These are phyloP conservation scores for Microbotryomycetes sp. DNA, from an alignment of 1,284 basidiomycete species.

Conservation along the genomic window DNA sequence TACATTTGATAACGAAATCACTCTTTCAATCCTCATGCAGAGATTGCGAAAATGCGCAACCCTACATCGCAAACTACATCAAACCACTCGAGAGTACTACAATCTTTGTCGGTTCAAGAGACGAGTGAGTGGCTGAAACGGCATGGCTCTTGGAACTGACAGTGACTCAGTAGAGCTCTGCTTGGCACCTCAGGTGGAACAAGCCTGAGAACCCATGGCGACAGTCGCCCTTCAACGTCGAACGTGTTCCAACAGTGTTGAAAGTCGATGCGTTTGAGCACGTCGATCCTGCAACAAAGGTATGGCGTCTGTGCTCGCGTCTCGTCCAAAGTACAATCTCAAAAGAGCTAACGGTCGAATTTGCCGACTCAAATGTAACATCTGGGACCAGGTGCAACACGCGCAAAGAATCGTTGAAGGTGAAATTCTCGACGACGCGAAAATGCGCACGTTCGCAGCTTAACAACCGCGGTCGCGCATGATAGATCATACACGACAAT, in stretches of 20 bases:
- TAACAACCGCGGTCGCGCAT: too few species aligned
- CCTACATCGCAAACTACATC: conserved; percentile 1
- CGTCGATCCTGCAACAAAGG: background rate
- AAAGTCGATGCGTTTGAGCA: background rate
- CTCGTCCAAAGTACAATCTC: background rate
- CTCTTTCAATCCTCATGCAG: background rate
- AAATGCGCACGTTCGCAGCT: background rate
- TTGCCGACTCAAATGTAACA: background rate
- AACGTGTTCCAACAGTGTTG: conserved; percentile 2
- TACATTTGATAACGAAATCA: background rate
- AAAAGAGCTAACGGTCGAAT: background rate
- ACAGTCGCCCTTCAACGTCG: conserved; percentile 1
- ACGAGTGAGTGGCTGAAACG: background rate
- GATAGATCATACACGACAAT: too few species aligned
- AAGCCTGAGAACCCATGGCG: conserved; percentile 7
- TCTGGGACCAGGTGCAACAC: background rate
- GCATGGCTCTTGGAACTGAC: background rate
- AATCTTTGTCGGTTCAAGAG: background rate
- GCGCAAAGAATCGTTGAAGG: conserved; percentile 1
- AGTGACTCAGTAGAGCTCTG: background rate
- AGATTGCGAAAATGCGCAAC: conserved; percentile 1
- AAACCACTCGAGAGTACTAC: background rate
- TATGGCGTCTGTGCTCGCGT: background rate
- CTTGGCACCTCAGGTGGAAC: background rate
- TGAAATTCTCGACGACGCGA: conserved; percentile 3